These are phyloP conservation scores for Yamadazyma endophytica DNA, from an alignment of 805 yeast species.

Conservation along the genomic window DNA sequence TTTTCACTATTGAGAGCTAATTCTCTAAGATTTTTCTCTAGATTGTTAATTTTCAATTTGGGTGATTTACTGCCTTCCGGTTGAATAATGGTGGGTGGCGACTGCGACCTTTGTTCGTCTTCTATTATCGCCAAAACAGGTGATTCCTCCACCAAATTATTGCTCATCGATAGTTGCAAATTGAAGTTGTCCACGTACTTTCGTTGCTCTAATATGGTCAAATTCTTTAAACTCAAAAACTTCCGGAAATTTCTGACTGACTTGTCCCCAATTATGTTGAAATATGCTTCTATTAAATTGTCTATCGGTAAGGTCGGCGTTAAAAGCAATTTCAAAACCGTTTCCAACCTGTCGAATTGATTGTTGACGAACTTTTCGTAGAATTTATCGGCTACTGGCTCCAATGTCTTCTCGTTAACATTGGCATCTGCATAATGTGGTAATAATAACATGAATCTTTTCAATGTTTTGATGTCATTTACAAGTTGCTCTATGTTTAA, in stretches of 20 bases:
- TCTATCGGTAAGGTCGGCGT: slow-evolving; percentile 58
- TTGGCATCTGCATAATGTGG: slow-evolving; percentile 40
- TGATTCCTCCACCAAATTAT: slow-evolving; percentile 24
- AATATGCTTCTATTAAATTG: slow-evolving; percentile 62
- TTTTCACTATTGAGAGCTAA: slow-evolving; percentile 51
- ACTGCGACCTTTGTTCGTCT: slow-evolving; percentile 10
- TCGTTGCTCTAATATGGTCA: slow-evolving; percentile 24
- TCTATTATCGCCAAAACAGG: slow-evolving; percentile 30
- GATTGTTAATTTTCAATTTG: slow-evolving; percentile 34
- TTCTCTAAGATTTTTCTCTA: slow-evolving; percentile 43
- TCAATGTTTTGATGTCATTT: slow-evolving; percentile 65
- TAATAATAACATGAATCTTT: slow-evolving; percentile 45
- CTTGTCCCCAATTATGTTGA: slow-evolving; percentile 62
- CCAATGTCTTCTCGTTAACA: slow-evolving; percentile 17
- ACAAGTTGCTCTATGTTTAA: slow-evolving; percentile 76
- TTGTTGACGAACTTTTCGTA: slow-evolving; percentile 40
- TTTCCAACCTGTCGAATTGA: slow-evolving; percentile 47
- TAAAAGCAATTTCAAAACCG: slow-evolving; percentile 63
- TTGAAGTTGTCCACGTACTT: slow-evolving; percentile 36
- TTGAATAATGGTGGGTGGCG: slow-evolving; percentile 1
- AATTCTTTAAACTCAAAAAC: slow-evolving; percentile 60
- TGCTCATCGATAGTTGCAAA: slow-evolving; percentile 26
- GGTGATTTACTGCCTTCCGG: slow-evolving; percentile 21
- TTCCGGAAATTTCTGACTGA: slow-evolving; percentile 60
- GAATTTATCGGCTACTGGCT: slow-evolving; percentile 20